Base-by-base conservation (phyloP, 495 filamentous ascomycete species). In the Aspergillus panamensis region DNA sequence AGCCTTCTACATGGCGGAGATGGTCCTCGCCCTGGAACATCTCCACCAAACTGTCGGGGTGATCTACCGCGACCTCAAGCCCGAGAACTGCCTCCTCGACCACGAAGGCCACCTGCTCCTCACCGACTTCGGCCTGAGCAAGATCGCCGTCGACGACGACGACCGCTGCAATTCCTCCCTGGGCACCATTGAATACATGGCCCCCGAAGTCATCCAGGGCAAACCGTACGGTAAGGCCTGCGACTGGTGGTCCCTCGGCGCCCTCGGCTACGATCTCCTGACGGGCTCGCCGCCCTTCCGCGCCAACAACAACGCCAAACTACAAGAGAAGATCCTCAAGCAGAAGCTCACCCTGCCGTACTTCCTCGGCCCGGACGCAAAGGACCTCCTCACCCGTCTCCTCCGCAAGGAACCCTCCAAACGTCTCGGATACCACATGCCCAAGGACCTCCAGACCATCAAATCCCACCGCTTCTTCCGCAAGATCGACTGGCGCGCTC, bases 231-330 rank as follows among this genome's bases (percentile, higher is more conserved):
- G 91, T 69, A 91, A 90, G 69, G 86, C 90, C 14, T 95, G 96
- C 35, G 94, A 98, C 77, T 98, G 92, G 92, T 98, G 94, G 94
- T 95, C 92, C 5, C 86, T 98, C 31, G 94, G 95, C 21, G 91
- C 92, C 17, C 77, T 98, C 35, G 91, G 90, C 45, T 93, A 84
- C 69, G 94, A 98, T 69, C 82, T 98, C 14, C 82, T 98, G 66
- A 96, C 92, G 10, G 94, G 95, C 33, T 80, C 82, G 8, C 90
- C 92, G 1, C 95, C 95, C 1, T 98, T 97, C 78, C 83, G 82
- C 53, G 94, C 88, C 30, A 86, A 86, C 73, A 97, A 96, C 74
- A 82, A 94, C 65, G 82, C 88, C 57, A 97, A 96, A 75, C 91
- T 96, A 47, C 88, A 95, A 64, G 85, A 94, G 66, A 95, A 92